phyloP scores from a whole-genome alignment of 2,329 filamentous ascomycete genomes.

The Hypoxylon sp. region DNA sequence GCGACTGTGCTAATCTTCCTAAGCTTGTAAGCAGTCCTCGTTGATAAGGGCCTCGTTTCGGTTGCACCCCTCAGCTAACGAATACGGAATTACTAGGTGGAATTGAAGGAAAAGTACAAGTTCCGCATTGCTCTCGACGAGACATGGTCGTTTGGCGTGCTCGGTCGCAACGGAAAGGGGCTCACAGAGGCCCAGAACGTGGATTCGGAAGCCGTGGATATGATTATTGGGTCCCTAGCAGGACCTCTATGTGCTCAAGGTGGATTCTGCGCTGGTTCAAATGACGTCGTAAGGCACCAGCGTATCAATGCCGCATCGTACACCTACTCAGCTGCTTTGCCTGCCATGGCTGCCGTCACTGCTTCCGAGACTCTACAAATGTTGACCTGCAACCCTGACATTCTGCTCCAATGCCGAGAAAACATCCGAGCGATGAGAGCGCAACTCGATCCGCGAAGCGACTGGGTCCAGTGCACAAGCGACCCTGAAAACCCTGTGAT shows the following conservation, averaged over 20 bases:
- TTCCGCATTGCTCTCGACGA: constrained; percentile 98
- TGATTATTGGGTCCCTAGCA: constrained; percentile 94
- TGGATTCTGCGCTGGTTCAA: constrained; percentile 93
- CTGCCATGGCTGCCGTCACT: constrained; percentile 94
- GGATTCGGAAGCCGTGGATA: constrained; percentile 92
- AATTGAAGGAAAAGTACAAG: constrained; percentile 96
- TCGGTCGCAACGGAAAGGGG: constrained; percentile 91
- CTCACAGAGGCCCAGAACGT: constrained; percentile 98
- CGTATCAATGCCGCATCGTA: constrained; percentile 93
- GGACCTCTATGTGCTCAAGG: constrained; percentile 93
- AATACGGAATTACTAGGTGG: constrained; percentile 69
- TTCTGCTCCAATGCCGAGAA: constrained; percentile 83
- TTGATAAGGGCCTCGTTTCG: not conserved
- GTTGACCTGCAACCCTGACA: constrained; percentile 88
- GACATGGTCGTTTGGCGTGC: constrained; percentile 95
- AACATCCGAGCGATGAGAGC: constrained; percentile 88
- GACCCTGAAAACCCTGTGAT: constrained; percentile 88
- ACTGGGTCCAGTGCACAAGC: constrained; percentile 91
- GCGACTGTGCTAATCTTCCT: constrained; percentile 87
- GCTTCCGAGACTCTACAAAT: constrained; percentile 91
- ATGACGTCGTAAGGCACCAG: constrained; percentile 95
- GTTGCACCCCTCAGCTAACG: constrained; percentile 19
- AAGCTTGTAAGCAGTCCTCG: constrained; percentile 74
- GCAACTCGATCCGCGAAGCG: constrained; percentile 91
- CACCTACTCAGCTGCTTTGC: constrained; percentile 94